A percentile compares a stretch with the other conserved stretches of the same genome.
Evolutionary conservation across 2,329 filamentous ascomycete genomes (phyloP).

Genomic region (Chrysoporthe austroafricana): DNA sequence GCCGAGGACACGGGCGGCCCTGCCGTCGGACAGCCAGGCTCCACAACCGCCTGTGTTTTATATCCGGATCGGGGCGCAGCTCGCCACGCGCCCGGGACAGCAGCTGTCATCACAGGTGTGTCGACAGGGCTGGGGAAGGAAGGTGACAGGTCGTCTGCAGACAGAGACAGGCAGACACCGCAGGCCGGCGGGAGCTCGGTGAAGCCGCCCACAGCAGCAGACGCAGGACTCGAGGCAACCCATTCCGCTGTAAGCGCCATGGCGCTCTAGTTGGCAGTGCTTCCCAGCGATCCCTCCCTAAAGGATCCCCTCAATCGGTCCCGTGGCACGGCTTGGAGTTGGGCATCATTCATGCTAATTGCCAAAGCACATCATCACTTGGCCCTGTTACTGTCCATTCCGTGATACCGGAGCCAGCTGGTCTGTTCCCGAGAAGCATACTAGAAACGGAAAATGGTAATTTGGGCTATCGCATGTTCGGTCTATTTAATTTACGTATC

Average conservation of each 20-base stretch:
- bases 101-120: not conserved
- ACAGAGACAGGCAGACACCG: not conserved
- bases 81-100: not conserved
- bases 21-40: not conserved
- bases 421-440: no score
- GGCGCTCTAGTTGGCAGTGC: not conserved
- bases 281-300: not conserved
- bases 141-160: not conserved
- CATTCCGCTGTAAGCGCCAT: not conserved
- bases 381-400: not conserved
- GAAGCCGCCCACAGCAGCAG: no score
- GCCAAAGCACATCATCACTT: not conserved
- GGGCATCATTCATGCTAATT: not conserved
- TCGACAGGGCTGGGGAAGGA: not conserved
- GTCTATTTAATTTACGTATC: not conserved
- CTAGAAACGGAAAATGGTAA: not conserved
- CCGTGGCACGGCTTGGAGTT: not conserved
- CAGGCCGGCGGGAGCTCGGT: not conserved
- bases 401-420: not conserved
- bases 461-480: not conserved
- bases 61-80: no score
- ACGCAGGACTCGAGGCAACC: no score
- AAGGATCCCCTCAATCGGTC: not conserved
- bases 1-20: not conserved
- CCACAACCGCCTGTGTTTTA: not conserved